Base-by-base conservation (phyloP, 1,284 basidiomycete species). In the Tetrapyrgos nigripes region DNA sequence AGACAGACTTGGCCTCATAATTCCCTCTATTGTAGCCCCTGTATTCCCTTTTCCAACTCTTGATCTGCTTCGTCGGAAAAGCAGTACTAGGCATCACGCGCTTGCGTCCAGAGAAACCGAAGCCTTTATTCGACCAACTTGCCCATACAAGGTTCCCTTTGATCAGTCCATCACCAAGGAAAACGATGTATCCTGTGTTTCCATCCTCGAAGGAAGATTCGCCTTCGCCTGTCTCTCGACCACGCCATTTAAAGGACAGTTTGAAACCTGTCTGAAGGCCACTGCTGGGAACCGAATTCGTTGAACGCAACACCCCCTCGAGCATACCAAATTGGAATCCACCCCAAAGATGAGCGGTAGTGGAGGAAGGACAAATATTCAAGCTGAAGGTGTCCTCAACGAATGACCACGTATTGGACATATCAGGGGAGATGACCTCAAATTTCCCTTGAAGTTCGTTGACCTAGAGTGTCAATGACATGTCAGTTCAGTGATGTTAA, bases 301-400 rank as follows among this genome's bases (percentile, higher is more conserved):
- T 48, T 3, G 53, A 55, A 37, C 71, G 64, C 43, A 71, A 62
- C 47, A 70, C 50, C 0, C 71, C n/a, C n/a, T n/a, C n/a, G n/a
- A n/a, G n/a, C n/a, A n/a, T n/a, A 69, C 66, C 68, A 55, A 70
- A 71, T 13, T 70, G 54, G 47, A 72, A 72, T n/a, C 51, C 57
- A 27, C 61, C 67, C 69, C 69, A 73, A 28, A 70, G 61, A 44
- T 68, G 68, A 26, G 24, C 21, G 14, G 27, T 23, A 13, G 66
- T 67, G 27, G 62, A 66, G 3, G 70, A 73, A 1, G 65, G 60
- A 45, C 57, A 63, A 28, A 68, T 48, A 43, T 62, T 56, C 27
- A 68, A 61, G 10, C 37, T 46, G 52, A 65, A 58, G 11, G 43
- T 51, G 13, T 61, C 46, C 1, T 56, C 51, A n/a, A n/a, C n/a